A percentile compares a stretch with the other conserved stretches of the same genome.
phyloP scores from a whole-genome alignment of 352 stramenopile species.

The Pythium monospermum region DNA sequence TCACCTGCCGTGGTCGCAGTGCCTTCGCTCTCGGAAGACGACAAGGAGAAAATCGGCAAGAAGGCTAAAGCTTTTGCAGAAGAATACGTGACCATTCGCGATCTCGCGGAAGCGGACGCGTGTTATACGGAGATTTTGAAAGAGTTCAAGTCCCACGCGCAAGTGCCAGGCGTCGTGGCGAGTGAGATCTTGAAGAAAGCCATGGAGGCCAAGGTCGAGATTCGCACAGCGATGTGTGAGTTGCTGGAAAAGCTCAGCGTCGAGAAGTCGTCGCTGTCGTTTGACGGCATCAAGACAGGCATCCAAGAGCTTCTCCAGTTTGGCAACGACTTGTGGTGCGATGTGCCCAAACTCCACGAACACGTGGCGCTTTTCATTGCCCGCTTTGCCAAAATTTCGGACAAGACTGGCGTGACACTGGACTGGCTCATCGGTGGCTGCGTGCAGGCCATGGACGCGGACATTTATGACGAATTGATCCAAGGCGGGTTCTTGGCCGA shows the following conservation, averaged over 20 bases:
- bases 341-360: conserved; percentile 79
- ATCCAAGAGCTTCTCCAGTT: conserved; percentile 59
- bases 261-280: conserved; percentile 52
- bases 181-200: conserved; percentile 55
- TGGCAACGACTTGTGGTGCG: conserved; percentile 67
- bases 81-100: conserved; percentile 72
- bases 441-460: conserved; percentile 41
- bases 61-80: conserved; percentile 75
- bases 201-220: conserved; percentile 58
- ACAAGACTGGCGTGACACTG: conserved; percentile 50
- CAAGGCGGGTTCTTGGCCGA: conserved; percentile 63
- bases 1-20: conserved; percentile 2
- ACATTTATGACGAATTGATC: conserved; percentile 62
- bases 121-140: conserved; percentile 64
- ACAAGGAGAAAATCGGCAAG: conserved; percentile 61
- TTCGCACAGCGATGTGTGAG: conserved; percentile 55
- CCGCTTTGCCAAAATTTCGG: conserved; percentile 63
- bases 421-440: conserved; percentile 65
- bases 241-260: conserved; percentile 61
- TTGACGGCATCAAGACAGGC: conserved; percentile 48
- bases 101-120: conserved; percentile 59
- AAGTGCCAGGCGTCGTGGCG: conserved; percentile 50
- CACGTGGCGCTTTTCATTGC: conserved; percentile 64
- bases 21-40: conserved; percentile 47
- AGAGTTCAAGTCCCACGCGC: conserved; percentile 53